Conservation (phyloP, 2,329 filamentous ascomycete genomes). For the Arthrinium puccinioides region DNA sequence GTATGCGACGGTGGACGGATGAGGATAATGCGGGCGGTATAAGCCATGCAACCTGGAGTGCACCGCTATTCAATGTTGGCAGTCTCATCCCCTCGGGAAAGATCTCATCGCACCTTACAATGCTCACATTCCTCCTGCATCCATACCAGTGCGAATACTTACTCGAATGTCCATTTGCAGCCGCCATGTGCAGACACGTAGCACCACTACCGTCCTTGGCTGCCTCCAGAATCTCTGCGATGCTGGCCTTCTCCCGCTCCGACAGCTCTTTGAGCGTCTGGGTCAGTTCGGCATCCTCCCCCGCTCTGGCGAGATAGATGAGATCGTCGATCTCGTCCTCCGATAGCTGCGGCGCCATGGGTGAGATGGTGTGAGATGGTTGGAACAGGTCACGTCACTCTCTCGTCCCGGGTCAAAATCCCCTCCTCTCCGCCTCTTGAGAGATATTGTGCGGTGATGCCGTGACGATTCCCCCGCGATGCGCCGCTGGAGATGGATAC, state of each 20-base stretch:
- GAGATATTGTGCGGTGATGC: background rate
- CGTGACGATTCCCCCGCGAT: conserved; percentile 2
- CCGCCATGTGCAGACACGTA: conserved; percentile 85
- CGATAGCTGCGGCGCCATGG: conserved; percentile 48
- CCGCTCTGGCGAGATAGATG: conserved; percentile 75
- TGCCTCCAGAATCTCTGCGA: conserved; percentile 58
- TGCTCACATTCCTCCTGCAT: too few species aligned
- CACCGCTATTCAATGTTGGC: too few species aligned
- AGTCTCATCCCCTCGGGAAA: too few species aligned
- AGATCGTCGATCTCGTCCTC: conserved; percentile 87
- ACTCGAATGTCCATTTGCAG: conserved; percentile 84
- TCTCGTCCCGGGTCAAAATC: too few species aligned
- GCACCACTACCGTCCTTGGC: conserved; percentile 70
- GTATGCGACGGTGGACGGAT: conserved; percentile 1
- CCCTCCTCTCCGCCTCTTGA: too few species aligned
- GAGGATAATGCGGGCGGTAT: too few species aligned
- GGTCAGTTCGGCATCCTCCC: conserved; percentile 65
- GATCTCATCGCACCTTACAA: too few species aligned
- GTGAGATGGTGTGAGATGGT: too few species aligned
- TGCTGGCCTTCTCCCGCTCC: conserved; percentile 49
- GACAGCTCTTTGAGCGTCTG: conserved; percentile 51
- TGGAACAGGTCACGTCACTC: too few species aligned
- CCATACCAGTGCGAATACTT: conserved; percentile 18
- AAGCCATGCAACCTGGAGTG: too few species aligned
- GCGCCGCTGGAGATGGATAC: too few species aligned